Conservation (phyloP, 148 eudicot genomes). For the Silene latifolia region DNA sequence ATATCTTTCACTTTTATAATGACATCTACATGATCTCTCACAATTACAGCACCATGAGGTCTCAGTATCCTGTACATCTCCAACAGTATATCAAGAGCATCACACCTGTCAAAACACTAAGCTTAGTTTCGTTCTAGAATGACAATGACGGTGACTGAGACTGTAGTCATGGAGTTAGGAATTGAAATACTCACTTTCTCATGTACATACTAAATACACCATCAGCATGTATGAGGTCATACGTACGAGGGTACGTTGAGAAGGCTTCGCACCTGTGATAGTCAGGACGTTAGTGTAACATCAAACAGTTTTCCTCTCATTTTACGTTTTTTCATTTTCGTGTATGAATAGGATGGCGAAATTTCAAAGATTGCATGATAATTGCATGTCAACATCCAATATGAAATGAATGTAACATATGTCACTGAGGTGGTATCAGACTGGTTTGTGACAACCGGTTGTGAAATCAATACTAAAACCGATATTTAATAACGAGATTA, state of each 20-base stretch:
- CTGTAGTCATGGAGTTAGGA: not conserved
- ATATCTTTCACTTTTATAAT: conserved; percentile 35
- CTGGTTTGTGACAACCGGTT: not conserved
- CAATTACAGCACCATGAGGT: conserved; percentile 45
- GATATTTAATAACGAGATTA: not conserved
- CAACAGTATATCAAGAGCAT: conserved; percentile 34
- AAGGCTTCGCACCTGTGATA: conserved; percentile 56
- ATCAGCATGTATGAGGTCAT: conserved; percentile 52
- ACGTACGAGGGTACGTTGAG: conserved; percentile 57
- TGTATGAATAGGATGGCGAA: not conserved
- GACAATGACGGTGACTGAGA: not conserved
- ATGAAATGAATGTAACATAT: not conserved
- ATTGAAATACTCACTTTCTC: conserved; percentile 33
- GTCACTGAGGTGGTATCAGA: no score
- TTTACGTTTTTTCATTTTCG: not conserved
- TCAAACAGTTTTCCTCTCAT: not conserved
- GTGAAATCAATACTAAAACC: not conserved
- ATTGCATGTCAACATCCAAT: not conserved
- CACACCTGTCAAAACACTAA: conserved; percentile 37
- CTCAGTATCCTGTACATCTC: conserved; percentile 54
- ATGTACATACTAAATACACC: conserved; percentile 44
- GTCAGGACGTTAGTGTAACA: not conserved
- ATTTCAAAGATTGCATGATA: not conserved
- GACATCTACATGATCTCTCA: conserved; percentile 44
- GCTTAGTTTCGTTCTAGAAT: not conserved